These are phyloP conservation scores for Plasmopara viticola DNA, from an alignment of 352 stramenopile genomes.

Conservation along the genomic window DNA sequence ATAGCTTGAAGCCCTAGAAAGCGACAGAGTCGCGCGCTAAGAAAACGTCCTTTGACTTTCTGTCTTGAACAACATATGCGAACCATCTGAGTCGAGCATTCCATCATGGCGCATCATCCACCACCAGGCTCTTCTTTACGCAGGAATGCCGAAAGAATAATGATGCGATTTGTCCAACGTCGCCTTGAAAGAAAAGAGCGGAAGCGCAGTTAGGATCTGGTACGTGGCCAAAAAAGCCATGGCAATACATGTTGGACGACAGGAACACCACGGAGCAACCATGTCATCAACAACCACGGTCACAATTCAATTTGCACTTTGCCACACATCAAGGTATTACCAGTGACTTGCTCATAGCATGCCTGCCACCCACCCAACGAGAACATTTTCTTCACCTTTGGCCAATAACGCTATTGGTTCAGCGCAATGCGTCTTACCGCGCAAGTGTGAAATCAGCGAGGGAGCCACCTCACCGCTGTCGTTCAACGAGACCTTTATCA, in stretches of 20 bases:
- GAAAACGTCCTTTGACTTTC: background rate
- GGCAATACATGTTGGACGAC: conserved; percentile 8
- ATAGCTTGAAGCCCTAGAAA: background rate
- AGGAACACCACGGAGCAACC: conserved; percentile 1
- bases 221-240: conserved; percentile 23
- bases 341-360: too few relatives aligned
- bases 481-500: conserved; percentile 23
- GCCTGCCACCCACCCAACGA: conserved; percentile 7
- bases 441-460: conserved; percentile 41
- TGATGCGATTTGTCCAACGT: conserved; percentile 16
- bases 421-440: conserved; percentile 24
- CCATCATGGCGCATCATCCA: background rate
- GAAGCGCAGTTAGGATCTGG: conserved; percentile 22
- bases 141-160: background rate
- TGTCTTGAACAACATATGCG: background rate
- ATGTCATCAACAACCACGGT: background rate
- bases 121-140: background rate
- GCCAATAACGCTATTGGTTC: conserved; percentile 21
- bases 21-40: background rate
- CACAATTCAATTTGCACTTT: conserved; percentile 23
- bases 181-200: conserved; percentile 25
- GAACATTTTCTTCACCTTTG: background rate
- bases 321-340: background rate
- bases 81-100: background rate
- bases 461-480: conserved; percentile 24